Evolutionary conservation across 306 rosid genomes (phyloP).

Genomic region (Urtica urens): DNA sequence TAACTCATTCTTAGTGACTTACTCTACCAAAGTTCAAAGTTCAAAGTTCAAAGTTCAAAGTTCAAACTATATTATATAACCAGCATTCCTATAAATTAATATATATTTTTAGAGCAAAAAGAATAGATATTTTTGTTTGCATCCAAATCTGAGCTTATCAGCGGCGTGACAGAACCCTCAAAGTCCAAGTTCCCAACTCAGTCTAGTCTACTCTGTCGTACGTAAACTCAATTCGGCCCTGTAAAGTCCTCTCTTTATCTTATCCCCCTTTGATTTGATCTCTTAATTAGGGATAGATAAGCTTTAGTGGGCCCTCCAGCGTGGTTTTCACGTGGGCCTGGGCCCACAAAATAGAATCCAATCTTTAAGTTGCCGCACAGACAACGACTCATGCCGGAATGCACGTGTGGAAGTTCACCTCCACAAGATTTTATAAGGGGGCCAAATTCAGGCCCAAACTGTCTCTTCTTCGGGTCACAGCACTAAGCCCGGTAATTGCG

Average conservation of each 20-base stretch:
- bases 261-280: neutral
- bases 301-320: constrained; percentile 1
- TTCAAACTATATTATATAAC: no score
- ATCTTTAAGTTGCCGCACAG: neutral
- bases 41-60: no score
- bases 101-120: no score
- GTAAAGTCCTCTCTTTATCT: neutral
- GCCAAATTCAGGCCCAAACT: constrained; percentile 13
- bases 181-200: neutral
- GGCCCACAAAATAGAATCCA: constrained; percentile 5
- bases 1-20: no score
- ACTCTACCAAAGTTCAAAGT: no score
- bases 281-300: neutral
- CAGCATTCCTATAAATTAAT: no score
- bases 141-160: neutral
- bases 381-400: constrained; percentile 1
- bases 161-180: no score
- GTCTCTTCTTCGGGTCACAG: constrained; percentile 15
- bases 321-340: constrained; percentile 18
- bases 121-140: no score
- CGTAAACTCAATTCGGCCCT: no score
- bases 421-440: constrained; percentile 1
- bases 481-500: neutral
- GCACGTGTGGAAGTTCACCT: constrained; percentile 17
- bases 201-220: neutral